Evolutionary conservation across 192 early-diverging fungal species (phyloP).

Genomic region (Oehlia diaphana): DNA sequence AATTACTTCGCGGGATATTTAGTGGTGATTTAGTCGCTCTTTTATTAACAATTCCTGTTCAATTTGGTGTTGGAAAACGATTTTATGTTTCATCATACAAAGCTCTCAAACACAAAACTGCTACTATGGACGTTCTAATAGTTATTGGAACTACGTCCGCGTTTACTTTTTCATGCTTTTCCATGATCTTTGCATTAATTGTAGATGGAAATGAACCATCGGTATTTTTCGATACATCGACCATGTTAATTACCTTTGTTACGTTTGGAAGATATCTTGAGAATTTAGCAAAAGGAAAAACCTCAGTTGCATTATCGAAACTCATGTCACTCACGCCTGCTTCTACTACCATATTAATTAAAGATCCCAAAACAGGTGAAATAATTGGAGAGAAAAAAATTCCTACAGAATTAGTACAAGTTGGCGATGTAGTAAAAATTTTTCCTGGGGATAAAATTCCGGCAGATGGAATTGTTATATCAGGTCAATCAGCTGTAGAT

Average conservation of each 20-base stretch:
- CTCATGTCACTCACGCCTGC: conserved; percentile 86
- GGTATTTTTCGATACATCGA: conserved; percentile 93
- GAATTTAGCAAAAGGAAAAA: conserved; percentile 93
- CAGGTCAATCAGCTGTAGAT: conserved; percentile 79
- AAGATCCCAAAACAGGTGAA: conserved; percentile 47
- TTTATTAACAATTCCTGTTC: conserved; percentile 85
- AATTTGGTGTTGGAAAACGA: conserved; percentile 81
- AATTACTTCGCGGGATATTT: conserved; percentile 65
- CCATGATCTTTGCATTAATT: conserved; percentile 68
- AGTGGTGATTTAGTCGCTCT: conserved; percentile 67
- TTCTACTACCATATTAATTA: conserved; percentile 58
- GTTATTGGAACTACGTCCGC: conserved; percentile 83
- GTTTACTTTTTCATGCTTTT: conserved; percentile 78
- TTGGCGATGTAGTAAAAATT: conserved; percentile 83
- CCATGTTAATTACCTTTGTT: conserved; percentile 92
- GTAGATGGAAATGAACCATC: conserved; percentile 57
- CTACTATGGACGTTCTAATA: conserved; percentile 97
- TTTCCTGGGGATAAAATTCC: conserved; percentile 94
- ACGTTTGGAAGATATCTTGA: conserved; percentile 90
- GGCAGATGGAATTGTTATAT: conserved; percentile 79
- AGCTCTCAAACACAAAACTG: conserved; percentile 74
- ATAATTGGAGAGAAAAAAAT: conserved; percentile 69
- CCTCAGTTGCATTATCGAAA: conserved; percentile 84
- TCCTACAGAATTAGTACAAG: conserved; percentile 82
- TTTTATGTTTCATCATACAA: conserved; percentile 83